Evolutionary conservation across 2,329 filamentous ascomycete genomes (phyloP), one percentile per base, ranked within the genome.

Genomic region (Trichoderma arundinaceum): DNA sequence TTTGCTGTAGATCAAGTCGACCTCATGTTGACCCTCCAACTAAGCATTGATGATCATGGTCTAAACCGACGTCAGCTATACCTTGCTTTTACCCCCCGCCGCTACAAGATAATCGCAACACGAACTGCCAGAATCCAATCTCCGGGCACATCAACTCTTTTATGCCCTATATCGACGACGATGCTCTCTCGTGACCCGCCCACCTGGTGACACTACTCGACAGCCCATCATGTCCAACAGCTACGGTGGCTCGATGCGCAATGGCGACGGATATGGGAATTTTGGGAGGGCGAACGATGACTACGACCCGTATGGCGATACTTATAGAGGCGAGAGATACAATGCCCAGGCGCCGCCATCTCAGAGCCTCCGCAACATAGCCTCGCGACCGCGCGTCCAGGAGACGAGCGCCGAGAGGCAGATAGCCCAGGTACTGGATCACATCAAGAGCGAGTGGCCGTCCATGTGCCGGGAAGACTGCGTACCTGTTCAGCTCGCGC

Each of bases 401-500:
- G 79, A 78, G 71, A 81, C 83, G 49, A 84, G 78, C 69, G 84
- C 84, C 62, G 84, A 86, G 75, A 78, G 82, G 56, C 83, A 87
- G 74, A 87, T 88, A 66, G 78, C 79, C 57, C 82, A 87, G 71
- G 86, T 97, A 2, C 83, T 98, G 56, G 88, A 92, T 70, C 88
- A 91, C 71, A 97, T 99, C 73, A 89, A 94, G 75, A 81, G 86
- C 65, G 92, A 96, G 74, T 99, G 95, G 94, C 90, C 92, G 49
- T 90, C 93, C 71, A 95, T 99, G 91, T 92, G 91, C 69, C 86
- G 91, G 72, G 90, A 90, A 68, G 90, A 95, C 74, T 97, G 94
- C 75, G 88, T 97, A 38, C 95, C 95, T 2, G 92, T 98, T 41
- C 94, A 98, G 77, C 87, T 97, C 60, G 92, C 94, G n/a, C 84